Evolutionary conservation across 2,329 filamentous ascomycete species (phyloP).

Genomic region (Epichloe brachyelytri): DNA sequence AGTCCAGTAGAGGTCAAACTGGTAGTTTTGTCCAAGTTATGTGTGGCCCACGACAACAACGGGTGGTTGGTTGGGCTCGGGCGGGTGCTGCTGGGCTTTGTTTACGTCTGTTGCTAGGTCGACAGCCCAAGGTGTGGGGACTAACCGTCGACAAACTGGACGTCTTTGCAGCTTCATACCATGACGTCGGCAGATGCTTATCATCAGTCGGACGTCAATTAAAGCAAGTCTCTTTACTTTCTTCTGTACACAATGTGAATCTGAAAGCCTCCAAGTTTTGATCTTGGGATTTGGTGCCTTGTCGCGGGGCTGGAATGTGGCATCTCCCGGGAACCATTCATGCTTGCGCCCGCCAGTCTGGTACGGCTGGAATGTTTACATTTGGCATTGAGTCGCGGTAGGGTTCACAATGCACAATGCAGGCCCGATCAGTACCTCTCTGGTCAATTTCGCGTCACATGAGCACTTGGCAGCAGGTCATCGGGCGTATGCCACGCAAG

Average conservation of each 20-base stretch:
- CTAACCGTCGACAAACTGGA: neutral
- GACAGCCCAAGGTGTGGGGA: slow-evolving; percentile 8
- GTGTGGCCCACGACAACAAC: slow-evolving; percentile 11
- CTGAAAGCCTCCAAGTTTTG: neutral
- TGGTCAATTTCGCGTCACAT: too few species aligned
- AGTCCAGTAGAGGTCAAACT: neutral
- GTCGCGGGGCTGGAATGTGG: slow-evolving; percentile 5
- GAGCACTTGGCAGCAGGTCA: neutral
- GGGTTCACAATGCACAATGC: neutral
- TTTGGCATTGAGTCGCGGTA: neutral
- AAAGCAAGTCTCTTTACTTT: neutral
- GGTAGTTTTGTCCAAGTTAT: slow-evolving; percentile 2
- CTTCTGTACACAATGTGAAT: neutral
- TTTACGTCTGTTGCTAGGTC: slow-evolving; percentile 24
- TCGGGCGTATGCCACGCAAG: too few species aligned
- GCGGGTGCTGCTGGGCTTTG: slow-evolving; percentile 13
- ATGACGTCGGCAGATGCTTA: neutral
- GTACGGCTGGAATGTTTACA: slow-evolving; percentile 1
- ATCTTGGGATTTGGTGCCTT: neutral
- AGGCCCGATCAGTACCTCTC: neutral
- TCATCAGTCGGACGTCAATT: neutral
- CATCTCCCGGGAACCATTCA: neutral
- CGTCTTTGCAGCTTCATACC: neutral
- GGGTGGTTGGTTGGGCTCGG: slow-evolving; percentile 18
- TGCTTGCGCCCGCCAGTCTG: neutral